Evolutionary conservation across 768 basidiomycete species (phyloP), one percentile per base, ranked within the genome.

Genomic region (Rhizopogon vesiculosus): DNA sequence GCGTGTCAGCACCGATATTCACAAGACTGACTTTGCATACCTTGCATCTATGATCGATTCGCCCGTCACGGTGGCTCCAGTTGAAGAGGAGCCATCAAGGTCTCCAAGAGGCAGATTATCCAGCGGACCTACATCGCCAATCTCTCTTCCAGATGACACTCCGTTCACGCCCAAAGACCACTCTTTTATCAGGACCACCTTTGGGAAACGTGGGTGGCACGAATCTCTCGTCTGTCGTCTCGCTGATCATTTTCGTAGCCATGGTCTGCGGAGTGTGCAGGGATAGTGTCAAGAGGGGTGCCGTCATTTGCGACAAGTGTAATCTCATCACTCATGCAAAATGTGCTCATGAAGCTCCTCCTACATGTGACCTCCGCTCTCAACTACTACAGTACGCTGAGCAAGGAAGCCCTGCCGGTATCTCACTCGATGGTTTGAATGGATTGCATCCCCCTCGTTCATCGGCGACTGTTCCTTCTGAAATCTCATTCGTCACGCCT

Each of bases 101-200:
- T 69, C 76, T 19, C 71, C 74, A 45, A 58, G 51, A 45, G 76
- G 69, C 51, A 75, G 74, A 31, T 64, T 73, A 22, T 76, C 79
- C 19, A 65, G 74, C 51, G 71, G 68, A 45, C 74, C 66, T 16
- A 18, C 56, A 28, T 56, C 72, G 48, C 67, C 70, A 8, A 33
- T 56, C 46, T 31, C 58, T 51, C 51, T 71, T 40, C 45, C 63
- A 43, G 61, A 67, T 73, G 42, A 72, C 63, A 45, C 74, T 12
- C 55, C 64, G 31, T 80, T 87, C 59, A 81, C 83, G 4, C 81
- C 85, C 18, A 80, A 83, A 45, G 80, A 86, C 39, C 95, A 97
- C 64, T 79, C 82, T 12, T 94, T 96, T 68, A 89, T 96, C 31
- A 94, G 91, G 75, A 95, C 93, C 3, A 89, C 89, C 8, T 97